Base-by-base conservation (phyloP, 768 basidiomycete genomes). In the Tulasnella sp. region DNA sequence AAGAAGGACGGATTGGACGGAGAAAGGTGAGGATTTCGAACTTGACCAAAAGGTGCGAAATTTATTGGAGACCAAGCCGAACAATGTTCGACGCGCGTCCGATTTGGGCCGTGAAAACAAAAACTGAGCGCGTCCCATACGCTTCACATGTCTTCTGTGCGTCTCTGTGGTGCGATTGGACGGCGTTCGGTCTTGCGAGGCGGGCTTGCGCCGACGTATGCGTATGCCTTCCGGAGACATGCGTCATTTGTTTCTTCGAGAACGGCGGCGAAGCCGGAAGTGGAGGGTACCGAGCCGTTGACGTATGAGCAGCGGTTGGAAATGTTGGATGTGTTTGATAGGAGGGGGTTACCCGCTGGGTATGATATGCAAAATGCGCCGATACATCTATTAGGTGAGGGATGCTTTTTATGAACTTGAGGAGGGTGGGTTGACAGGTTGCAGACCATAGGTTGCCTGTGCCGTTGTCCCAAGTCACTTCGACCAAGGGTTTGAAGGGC, bases 1-100 rank as follows among this genome's bases (percentile, higher is more conserved):
- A 56, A 61, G 35, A 11, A 32, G 58, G 57, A 49, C 23, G 50
- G 25, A 31, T 31, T 49, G 37, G 23, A 27, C 32, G 56, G 55
- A 23, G 45, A 35, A 51, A 51, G 25, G 42, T 35, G 48, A 46
- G 29, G n/a, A n/a, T n/a, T n/a, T n/a, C n/a, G n/a, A n/a, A n/a
- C n/a, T n/a, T n/a, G n/a, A n/a, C n/a, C n/a, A 32, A n/a, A 25
- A 4, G 14, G 45, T 8, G 4, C 21, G 45, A 48, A 48, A 48
- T 48, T 48, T 48, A 48, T 48, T 48, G 27, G 34, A 48, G 34
- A 32, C 27, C 34, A 25, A 25, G 45, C 45, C 11, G 21, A 48
- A 48, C 45, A 48, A 29, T n/a, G n/a, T 48, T 48, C 27, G 45
- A 1, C 45, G 34, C 45, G 45, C 45, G 45, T 48, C 27, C n/a